Evolutionary conservation across 2,329 filamentous ascomycete genomes (phyloP), one percentile per base, ranked within the genome.

Genomic region (Capronia americana): DNA sequence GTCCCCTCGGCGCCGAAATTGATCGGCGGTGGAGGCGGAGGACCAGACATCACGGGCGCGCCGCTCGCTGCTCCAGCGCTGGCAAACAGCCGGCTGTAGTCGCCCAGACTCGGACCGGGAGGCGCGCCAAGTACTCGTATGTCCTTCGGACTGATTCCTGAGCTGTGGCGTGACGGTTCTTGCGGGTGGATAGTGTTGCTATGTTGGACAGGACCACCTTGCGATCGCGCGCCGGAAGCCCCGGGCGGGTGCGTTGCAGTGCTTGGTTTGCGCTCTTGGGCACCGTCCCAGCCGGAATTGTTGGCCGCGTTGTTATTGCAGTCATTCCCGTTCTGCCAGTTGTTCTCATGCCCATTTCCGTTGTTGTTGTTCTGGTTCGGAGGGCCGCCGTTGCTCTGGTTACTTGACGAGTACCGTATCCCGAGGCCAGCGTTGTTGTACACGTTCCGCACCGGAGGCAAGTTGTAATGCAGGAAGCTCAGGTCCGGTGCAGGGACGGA

Each of bases 391-490:
- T 46, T 56, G 32, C 26, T 55, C 44, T 56, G 63, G 17, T 57
- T 30, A 44, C 41, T 57, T 57, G 53, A 30, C 28, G 54, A 26
- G 11, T 54, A n/a, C 10, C 54, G 44, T 28, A 66, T 70, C 26
- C 65, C 63, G 7, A 66, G 54, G 26, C 62, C 66, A n/a, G 30
- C 10, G 46, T 8, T 26, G 41, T 61, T 62, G 11, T 63, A 64
- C 6, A 55, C 41, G 12, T 56, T 53, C 46, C 65, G 65, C 30
- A 24, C 41, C 41, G 65, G 44, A 48, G 71, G 71, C 26, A 72
- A 50, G 20, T 57, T 63, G 57, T 71, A 72, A 38, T 60, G 66
- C 20, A 71, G 63, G 56, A 63, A 71, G 12, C 34, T 30, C 53
- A 64, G 23, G 51, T 65, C 62, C 24, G 71, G 71, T 23, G 71